These are phyloP conservation scores for Prunus kanzakura DNA, from an alignment of 306 rosid genomes.

Conservation along the genomic window DNA sequence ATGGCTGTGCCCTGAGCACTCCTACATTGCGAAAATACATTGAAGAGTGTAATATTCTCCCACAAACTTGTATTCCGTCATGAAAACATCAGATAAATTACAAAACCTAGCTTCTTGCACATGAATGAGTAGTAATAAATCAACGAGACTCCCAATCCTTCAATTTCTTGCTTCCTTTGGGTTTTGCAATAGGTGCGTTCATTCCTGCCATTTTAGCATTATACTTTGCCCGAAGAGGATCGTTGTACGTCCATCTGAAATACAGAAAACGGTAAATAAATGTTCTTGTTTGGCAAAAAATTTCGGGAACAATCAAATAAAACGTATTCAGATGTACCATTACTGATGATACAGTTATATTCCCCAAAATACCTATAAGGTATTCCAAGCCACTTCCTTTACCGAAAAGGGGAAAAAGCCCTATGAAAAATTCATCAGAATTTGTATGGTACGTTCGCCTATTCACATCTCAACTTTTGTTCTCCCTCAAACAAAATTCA, in stretches of 20 bases:
- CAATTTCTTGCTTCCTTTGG: constrained; percentile 93
- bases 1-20: background rate
- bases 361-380: too few relatives aligned
- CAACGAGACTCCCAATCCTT: constrained; percentile 80
- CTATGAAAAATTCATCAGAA: background rate
- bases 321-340: background rate
- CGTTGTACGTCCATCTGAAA: constrained; percentile 95
- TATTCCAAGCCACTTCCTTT: background rate
- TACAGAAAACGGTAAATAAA: constrained; percentile 1
- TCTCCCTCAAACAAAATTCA: background rate
- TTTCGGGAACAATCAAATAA: background rate
- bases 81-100: background rate
- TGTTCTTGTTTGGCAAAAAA: background rate
- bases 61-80: background rate
- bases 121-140: constrained; percentile 5
- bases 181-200: constrained; percentile 67
- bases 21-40: background rate
- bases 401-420: background rate
- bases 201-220: constrained; percentile 93
- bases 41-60: background rate
- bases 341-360: background rate
- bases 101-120: background rate
- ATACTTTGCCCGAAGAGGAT: constrained; percentile 93
- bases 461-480: background rate
- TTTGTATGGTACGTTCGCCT: background rate